A percentile compares a stretch with the other conserved stretches of the same genome.
These are phyloP conservation scores for Arabis alpina DNA, from an alignment of 345 rosid species.

Conservation along the genomic window DNA sequence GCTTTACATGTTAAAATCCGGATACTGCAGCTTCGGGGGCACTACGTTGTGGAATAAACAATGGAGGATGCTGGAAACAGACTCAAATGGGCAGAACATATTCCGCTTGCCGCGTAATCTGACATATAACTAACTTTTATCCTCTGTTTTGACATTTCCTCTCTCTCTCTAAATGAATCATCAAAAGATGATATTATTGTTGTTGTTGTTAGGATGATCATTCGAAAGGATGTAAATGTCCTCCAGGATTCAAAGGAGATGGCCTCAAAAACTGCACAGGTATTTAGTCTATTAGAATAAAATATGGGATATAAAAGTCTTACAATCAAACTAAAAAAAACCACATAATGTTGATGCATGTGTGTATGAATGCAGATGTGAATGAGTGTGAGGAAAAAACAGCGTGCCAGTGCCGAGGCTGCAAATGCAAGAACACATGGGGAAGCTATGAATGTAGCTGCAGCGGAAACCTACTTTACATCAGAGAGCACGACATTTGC, in stretches of 20 bases:
- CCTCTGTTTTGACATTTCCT: conserved; percentile 1
- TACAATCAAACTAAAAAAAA: neutral
- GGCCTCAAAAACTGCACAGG: conserved; percentile 80
- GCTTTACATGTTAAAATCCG: neutral
- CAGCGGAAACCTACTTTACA: conserved; percentile 64
- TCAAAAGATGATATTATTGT: neutral
- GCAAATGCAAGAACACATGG: conserved; percentile 80
- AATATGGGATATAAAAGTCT: neutral
- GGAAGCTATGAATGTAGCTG: conserved; percentile 95
- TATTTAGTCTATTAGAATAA: conserved; percentile 27
- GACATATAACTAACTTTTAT: conserved; percentile 1
- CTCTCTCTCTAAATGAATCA: neutral
- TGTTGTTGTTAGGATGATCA: conserved; percentile 58
- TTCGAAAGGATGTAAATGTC: conserved; percentile 78
- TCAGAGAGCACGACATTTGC: conserved; percentile 83
- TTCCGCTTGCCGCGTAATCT: conserved; percentile 76
- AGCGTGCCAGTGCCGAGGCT: conserved; percentile 61
- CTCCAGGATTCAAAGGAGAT: conserved; percentile 82
- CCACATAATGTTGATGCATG: neutral
- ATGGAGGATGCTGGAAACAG: conserved; percentile 90
- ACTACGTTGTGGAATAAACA: conserved; percentile 74
- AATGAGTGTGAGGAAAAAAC: conserved; percentile 85
- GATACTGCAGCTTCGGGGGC: conserved; percentile 67
- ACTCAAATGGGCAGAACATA: conserved; percentile 62
- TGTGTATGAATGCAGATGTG: conserved; percentile 34